phyloP scores from a whole-genome alignment of 345 rosid species.

The Carallia brachiata region DNA sequence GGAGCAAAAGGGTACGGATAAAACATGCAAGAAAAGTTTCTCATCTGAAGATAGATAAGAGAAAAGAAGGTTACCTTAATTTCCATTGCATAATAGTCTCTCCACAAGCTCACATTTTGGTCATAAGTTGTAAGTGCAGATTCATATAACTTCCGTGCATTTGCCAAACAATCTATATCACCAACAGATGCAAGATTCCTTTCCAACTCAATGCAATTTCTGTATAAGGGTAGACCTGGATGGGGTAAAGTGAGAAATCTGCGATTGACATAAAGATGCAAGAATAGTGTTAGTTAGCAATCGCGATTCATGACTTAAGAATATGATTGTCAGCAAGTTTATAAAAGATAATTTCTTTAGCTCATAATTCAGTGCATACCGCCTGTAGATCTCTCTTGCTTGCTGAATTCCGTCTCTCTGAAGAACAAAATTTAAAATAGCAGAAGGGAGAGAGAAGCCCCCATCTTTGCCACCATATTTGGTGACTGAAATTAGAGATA shows the following conservation, averaged over 20 bases:
- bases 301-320: not conserved
- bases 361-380: conserved; percentile 39
- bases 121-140: conserved; percentile 67
- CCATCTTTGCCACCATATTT: conserved; percentile 54
- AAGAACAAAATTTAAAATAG: conserved; percentile 53
- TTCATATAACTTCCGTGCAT: conserved; percentile 68
- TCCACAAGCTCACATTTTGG: conserved; percentile 68
- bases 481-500: conserved; percentile 50
- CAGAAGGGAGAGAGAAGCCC: conserved; percentile 68
- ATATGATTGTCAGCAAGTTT: not conserved
- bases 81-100: conserved; percentile 67
- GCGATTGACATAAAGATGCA: conserved; percentile 20
- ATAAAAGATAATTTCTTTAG: not conserved
- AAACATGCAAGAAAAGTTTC: not conserved
- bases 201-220: conserved; percentile 81
- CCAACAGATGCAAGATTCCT: conserved; percentile 53
- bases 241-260: conserved; percentile 81
- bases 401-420: conserved; percentile 57
- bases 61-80: conserved; percentile 43
- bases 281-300: not conserved
- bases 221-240: conserved; percentile 64
- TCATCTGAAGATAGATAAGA: not conserved
- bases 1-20: not conserved
- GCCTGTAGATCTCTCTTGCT: conserved; percentile 64
- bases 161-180: conserved; percentile 52